Conservation (phyloP, 2,329 filamentous ascomycete genomes). For the Fusarium nygamai region DNA sequence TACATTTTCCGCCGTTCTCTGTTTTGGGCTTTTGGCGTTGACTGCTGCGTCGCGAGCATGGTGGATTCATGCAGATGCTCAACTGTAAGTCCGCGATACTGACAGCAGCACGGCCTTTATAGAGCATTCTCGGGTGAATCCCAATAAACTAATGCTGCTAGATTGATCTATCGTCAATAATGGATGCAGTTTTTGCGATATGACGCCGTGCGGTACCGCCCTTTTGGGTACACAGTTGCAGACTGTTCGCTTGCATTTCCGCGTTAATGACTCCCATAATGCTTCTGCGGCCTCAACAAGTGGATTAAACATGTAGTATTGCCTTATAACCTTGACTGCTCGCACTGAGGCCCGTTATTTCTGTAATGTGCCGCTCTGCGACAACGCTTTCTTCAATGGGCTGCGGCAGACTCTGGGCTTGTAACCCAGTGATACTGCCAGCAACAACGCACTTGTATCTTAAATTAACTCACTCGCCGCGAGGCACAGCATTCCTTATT, state of each 20-base stretch:
- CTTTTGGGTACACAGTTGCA: background rate
- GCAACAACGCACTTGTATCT: fast-evolving
- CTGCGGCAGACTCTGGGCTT: background rate
- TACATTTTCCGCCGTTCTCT: fast-evolving
- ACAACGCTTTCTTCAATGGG: background rate
- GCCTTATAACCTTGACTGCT: fast-evolving
- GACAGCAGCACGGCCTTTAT: background rate
- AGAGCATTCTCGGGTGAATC: fast-evolving
- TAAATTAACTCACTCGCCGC: fast-evolving
- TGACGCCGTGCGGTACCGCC: background rate
- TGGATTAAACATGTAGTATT: fast-evolving
- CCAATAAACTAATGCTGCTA: background rate
- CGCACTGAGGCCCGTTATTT: background rate
- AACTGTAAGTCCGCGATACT: background rate
- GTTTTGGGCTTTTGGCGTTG: background rate
- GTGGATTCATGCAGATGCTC: background rate
- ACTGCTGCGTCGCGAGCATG: background rate
- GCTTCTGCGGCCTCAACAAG: background rate
- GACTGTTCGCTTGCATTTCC: background rate
- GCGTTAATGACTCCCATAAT: fast-evolving
- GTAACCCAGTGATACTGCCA: background rate
- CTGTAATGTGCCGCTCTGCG: background rate
- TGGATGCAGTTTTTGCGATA: background rate
- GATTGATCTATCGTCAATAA: background rate
- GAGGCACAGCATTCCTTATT: fast-evolving